These are phyloP conservation scores for Abrus precatorius DNA, from an alignment of 306 rosid species.

Conservation along the genomic window DNA sequence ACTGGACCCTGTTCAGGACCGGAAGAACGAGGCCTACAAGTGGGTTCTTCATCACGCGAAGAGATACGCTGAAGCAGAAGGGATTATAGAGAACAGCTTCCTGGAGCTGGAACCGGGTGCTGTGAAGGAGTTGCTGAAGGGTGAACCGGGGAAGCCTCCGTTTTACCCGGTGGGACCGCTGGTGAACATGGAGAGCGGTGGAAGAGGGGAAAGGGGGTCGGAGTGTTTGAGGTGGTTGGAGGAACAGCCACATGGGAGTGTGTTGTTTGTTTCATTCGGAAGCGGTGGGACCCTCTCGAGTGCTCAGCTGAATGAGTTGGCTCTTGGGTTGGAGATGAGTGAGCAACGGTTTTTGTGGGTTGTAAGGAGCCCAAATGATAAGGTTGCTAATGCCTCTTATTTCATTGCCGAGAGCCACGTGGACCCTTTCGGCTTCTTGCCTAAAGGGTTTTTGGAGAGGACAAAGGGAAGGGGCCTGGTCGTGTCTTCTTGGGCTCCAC, in stretches of 20 bases:
- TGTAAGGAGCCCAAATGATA: conserved; percentile 56
- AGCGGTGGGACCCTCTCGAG: conserved; percentile 65
- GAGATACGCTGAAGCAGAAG: conserved; percentile 66
- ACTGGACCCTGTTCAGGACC: conserved; percentile 78
- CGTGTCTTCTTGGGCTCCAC: conserved; percentile 84
- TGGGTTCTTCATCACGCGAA: conserved; percentile 58
- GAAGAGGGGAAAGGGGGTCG: background rate
- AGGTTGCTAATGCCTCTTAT: conserved; percentile 45
- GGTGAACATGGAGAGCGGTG: background rate
- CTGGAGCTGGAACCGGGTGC: conserved; percentile 71
- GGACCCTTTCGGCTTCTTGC: conserved; percentile 60
- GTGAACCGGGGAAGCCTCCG: conserved; percentile 53
- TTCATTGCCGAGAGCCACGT: conserved; percentile 51
- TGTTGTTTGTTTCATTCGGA: conserved; percentile 65
- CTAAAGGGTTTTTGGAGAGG: conserved; percentile 68
- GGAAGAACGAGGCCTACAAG: conserved; percentile 70
- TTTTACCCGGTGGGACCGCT: conserved; percentile 77
- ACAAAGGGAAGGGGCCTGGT: conserved; percentile 56
- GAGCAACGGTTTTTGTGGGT: conserved; percentile 69
- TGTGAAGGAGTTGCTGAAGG: conserved; percentile 43
- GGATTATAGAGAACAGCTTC: conserved; percentile 68
- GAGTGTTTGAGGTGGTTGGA: conserved; percentile 71
- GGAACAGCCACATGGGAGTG: conserved; percentile 62
- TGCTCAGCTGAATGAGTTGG: conserved; percentile 55
- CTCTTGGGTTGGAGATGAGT: conserved; percentile 63